Evolutionary conservation across 1,284 basidiomycete species (phyloP), one percentile per base, ranked within the genome.

Genomic region (Cryptococcus depauperatus): DNA sequence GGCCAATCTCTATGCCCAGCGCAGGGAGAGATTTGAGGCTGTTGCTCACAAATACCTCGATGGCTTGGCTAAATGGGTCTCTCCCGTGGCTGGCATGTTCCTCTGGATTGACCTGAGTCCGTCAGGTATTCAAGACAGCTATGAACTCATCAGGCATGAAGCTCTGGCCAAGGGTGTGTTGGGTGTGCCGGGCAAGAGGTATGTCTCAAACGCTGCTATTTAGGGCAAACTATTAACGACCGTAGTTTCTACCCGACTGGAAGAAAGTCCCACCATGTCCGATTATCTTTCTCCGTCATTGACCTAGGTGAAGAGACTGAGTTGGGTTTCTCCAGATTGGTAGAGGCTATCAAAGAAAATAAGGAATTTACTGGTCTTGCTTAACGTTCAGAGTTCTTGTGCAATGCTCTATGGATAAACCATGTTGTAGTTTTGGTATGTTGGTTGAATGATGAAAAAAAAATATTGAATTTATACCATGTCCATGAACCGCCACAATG

Each of bases 41-140:
- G 81, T 83, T 27, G 83, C 91, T 67, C 73, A 77, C 46, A 79
- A 77, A 61, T 77, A 92, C 61, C 76, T 96, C 25, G 74, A 74
- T 44, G 85, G 81, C 2, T 70, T 91, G 19, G 88, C 81, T 4
- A 81, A 83, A 55, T 97, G 91, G 90, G 78, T 74, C 33, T 75
- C 77, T 1, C 92, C 92, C 0, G 82, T 87, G 42, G 85, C 91
- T 3, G 91, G 91, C 52, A 85, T 90, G 84, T 90, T 91, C 72
- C 79, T 87, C 61, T 91, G 86, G 86, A 84, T 61, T 49, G 79
- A 74, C 46, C 51, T 68, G 42, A 65, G 50, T 13, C 66, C 57
- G 10, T 45, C 58, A 2, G 67, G 65, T 8, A 61, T 70, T 35
- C 47, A 51, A 14, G 89, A 96, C 67, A 86, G 85, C 3, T 80